Conservation (phyloP, 768 basidiomycete species). For the Russula lepida region DNA sequence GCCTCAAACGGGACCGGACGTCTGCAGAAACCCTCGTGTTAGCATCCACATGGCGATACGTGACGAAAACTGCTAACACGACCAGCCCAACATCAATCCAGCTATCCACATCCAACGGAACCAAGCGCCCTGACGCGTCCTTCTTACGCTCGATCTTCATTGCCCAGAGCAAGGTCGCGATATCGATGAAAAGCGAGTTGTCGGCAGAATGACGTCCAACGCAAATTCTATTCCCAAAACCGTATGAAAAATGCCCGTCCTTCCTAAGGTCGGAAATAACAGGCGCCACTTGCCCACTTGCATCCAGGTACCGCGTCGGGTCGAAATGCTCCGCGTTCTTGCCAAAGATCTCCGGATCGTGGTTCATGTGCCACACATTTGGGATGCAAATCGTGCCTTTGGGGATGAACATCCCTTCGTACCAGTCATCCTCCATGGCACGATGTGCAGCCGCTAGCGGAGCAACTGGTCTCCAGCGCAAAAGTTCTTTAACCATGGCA, state of each 20-base stretch:
- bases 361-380: background rate
- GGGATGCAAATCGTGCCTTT: background rate
- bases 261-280: background rate
- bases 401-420: background rate
- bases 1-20: background rate
- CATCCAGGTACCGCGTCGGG: background rate
- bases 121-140: background rate
- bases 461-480: background rate
- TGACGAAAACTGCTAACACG: background rate
- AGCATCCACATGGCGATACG: background rate
- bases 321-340: background rate
- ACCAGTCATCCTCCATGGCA: background rate
- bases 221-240: background rate
- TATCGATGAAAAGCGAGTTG: background rate
- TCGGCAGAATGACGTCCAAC: background rate
- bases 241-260: background rate
- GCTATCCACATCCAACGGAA: background rate
- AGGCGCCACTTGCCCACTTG: background rate
- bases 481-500: background rate
- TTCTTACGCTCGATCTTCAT: background rate
- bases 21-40: background rate
- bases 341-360: background rate
- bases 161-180: background rate
- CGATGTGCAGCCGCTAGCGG: background rate
- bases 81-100: background rate